phyloP scores from a whole-genome alignment of 1,284 basidiomycete species.

The Mycena sp. region DNA sequence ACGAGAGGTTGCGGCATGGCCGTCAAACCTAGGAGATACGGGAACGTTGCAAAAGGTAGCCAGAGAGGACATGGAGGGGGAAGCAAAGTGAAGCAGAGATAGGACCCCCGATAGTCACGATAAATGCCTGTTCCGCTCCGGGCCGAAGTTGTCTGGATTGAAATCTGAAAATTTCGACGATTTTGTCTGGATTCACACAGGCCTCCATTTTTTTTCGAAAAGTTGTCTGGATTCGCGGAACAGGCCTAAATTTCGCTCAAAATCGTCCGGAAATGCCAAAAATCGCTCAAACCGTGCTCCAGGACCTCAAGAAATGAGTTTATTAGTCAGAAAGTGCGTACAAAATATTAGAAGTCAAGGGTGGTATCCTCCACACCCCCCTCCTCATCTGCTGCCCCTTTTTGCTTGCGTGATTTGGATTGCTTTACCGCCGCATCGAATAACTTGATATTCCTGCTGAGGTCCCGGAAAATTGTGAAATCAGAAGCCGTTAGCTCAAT shows the following conservation, averaged over 20 bases:
- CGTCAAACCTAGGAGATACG: too few species aligned
- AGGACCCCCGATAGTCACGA: not conserved
- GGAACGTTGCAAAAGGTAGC: too few species aligned
- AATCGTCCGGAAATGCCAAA: not conserved
- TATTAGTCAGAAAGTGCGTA: not conserved
- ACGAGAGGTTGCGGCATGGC: too few species aligned
- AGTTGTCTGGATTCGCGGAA: not conserved
- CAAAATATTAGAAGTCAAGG: not conserved
- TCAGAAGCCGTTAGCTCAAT: too few species aligned
- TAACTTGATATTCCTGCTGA: not conserved
- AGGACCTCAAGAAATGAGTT: not conserved
- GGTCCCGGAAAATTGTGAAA: not conserved
- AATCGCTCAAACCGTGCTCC: not conserved
- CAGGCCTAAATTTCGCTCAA: not conserved
- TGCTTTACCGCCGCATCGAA: not conserved
- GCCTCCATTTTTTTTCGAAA: not conserved
- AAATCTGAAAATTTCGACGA: not conserved
- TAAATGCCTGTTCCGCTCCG: not conserved
- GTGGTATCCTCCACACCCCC: not conserved
- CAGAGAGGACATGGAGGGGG: too few species aligned
- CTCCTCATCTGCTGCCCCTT: not conserved
- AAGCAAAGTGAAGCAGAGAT: too few species aligned
- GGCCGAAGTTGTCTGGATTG: not conserved
- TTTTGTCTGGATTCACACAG: not conserved
- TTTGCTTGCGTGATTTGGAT: not conserved